Conservation (phyloP, 192 early-diverging fungal species). For the Jimgerdemannia flammicorona region DNA sequence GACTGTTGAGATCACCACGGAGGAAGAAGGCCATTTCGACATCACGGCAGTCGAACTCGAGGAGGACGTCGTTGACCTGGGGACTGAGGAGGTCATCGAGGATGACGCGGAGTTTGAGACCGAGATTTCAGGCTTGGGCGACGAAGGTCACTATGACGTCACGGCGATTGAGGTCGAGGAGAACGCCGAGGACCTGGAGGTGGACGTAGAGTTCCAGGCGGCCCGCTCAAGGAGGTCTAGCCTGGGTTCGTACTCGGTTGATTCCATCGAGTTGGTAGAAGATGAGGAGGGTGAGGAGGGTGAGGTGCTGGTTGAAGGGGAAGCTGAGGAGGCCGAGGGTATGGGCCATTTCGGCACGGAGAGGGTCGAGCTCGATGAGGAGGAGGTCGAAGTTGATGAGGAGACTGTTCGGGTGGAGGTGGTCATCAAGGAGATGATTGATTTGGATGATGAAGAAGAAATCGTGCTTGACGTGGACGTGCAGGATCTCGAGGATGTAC, state of each 20-base stretch:
- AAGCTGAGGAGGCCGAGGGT: too few species aligned
- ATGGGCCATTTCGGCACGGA: background rate
- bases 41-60: background rate
- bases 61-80: background rate
- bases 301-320: background rate
- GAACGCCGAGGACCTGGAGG: background rate
- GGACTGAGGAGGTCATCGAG: background rate
- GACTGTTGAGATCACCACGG: background rate
- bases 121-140: background rate
- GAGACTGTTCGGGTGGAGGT: background rate
- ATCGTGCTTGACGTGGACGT: background rate
- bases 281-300: background rate
- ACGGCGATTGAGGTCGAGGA: background rate
- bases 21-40: background rate
- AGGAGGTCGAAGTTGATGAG: background rate
- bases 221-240: background rate
- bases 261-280: background rate
- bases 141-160: background rate
- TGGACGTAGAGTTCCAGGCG: background rate
- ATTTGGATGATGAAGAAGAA: background rate
- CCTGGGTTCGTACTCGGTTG: background rate
- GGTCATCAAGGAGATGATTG: background rate
- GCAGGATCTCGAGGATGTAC: background rate
- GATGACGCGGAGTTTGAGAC: background rate
- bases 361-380: background rate